Evolutionary conservation across 2,329 filamentous ascomycete genomes (phyloP), one percentile per base, ranked within the genome.

Genomic region (Akanthomyces dipterigenus): DNA sequence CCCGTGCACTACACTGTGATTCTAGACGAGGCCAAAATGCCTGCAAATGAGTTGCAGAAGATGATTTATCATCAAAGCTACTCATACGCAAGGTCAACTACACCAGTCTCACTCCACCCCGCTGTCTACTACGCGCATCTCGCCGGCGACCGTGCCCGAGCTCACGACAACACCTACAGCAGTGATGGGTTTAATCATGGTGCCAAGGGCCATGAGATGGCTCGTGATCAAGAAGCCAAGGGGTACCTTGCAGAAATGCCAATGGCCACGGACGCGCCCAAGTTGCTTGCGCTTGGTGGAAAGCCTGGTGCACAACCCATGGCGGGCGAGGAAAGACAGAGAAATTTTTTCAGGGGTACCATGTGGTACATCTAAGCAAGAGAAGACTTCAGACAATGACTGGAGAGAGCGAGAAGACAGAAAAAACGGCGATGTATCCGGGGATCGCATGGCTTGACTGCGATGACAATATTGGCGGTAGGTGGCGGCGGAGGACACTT

Each of bases 101-200:
- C 93, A 0, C 91, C 95, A 0, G 93, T 99, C 0, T 97, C 93
- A 0, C 75, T 95, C 0, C 90, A 87, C 66, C 95, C 95, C 0
- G 92, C 95, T 0, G 88, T 98, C 0, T 99, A 99, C 80, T 99
- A 99, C 67, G 92, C 96, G 0, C 95, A 99, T 74, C 76, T 99
- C 65, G 92, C 93, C 38, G 88, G 91, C 9, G 85, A 86, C 62
- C 90, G 95, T 55, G 91, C 90, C 22, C 86, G 87, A 59, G 80
- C 86, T 3, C 95, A 99, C 65, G 87, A 93, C 68, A 72, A 79
- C 62, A 66, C 77, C 3, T 70, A 76, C 0, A 71, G 77, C 0
- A 81, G 78, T 18, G 75, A 78, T 16, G 75, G 82, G 68, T 70
- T 77, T 71, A 66, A 73, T 56, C 66, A 72, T 56, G 76, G 77